phyloP scores from a whole-genome alignment of 345 rosid species.

The Populus euphratica region DNA sequence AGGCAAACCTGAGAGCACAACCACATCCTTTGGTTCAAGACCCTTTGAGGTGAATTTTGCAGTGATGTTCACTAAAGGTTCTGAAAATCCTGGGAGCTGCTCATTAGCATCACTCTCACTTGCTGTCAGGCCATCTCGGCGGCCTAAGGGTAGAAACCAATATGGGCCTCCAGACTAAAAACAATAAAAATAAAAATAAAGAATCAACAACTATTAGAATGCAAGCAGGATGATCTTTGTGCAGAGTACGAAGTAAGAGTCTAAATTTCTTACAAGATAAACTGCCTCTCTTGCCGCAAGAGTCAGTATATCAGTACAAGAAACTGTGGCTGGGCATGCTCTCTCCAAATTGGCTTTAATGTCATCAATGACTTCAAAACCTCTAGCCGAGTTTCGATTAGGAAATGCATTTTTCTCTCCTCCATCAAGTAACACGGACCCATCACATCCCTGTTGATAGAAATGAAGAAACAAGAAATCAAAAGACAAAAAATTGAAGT shows the following conservation, averaged over 20 bases:
- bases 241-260: not conserved
- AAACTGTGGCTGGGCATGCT: constrained; percentile 55
- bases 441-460: constrained; percentile 61
- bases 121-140: constrained; percentile 51
- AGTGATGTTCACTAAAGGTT: constrained; percentile 53
- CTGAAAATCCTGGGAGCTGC: constrained; percentile 56
- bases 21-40: constrained; percentile 59
- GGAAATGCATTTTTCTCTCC: constrained; percentile 53
- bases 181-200: not conserved
- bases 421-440: constrained; percentile 54
- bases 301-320: constrained; percentile 59
- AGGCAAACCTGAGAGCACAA: constrained; percentile 58
- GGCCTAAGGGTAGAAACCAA: constrained; percentile 56
- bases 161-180: constrained; percentile 50
- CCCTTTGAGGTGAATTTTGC: constrained; percentile 57
- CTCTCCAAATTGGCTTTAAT: constrained; percentile 55
- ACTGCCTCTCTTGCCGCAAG: constrained; percentile 63
- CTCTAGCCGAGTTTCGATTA: constrained; percentile 54
- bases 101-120: constrained; percentile 46
- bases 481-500: not conserved
- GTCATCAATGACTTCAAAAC: constrained; percentile 58
- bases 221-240: not conserved
- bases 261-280: constrained; percentile 30
- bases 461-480: not conserved
- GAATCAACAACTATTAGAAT: not conserved